Evolutionary conservation across 2,329 filamentous ascomycete species (phyloP), one percentile per base, ranked within the genome.

Genomic region (Helotiales sp.): DNA sequence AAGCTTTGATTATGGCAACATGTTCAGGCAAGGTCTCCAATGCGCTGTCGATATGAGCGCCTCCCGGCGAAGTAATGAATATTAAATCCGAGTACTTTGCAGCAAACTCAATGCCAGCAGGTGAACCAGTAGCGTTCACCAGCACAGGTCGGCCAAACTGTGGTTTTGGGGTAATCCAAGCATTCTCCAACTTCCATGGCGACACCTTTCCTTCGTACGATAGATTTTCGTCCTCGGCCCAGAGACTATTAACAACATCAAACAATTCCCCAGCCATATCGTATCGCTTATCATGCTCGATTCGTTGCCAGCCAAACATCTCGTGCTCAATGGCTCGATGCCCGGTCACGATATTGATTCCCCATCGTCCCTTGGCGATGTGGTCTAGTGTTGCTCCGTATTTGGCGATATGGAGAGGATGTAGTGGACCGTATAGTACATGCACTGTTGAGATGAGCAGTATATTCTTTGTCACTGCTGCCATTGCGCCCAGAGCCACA

Each of bases 381-480:
- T 66, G 64, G 36, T 67, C 66, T 3, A 67, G 50, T 8, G 63
- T 67, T 15, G 64, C 61, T 12, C 64, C 66, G 30, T 60, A 65
- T 50, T 66, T 66, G 52, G 66, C 66, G 33, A 67, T 65, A 53
- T 66, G 64, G 19, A 66, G 51, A 5, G 66, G 66, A 46, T 66
- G 66, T 13, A 67, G 48, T 12, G 65, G 64, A 5, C 65, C 63
- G 50, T 65, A 67, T 10, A 66, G 53, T 19, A 67, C 63, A 50
- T 66, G 64, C 33, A 65, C 61, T 2, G 66, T 66, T 10, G 66
- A 66, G 19, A 67, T 63, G n/a, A 67, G 63, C 33, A 65, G 24
- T 12, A 67, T 67, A 10, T 61, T 61, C 34, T 56, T 65, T n/a
- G 65, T 74, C 10, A 67, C 70, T 19, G 65, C 64, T 0, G 64